Base-by-base conservation (phyloP, 2,329 filamentous ascomycete genomes). In the Onygenales sp. region DNA sequence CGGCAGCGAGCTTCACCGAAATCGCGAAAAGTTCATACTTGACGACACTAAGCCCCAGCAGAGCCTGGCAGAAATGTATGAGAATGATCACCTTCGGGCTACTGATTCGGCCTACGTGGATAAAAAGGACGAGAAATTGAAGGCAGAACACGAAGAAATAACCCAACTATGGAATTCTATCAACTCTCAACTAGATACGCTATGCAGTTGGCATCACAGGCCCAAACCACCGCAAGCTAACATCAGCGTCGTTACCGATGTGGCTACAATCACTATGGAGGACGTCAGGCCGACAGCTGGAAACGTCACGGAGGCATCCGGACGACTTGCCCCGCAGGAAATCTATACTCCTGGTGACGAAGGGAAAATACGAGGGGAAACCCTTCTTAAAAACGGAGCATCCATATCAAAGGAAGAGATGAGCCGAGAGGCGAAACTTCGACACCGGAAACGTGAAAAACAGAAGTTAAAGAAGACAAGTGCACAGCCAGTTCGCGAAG, bases 121-220 rank as follows among this genome's bases (percentile, higher is more conserved):
- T 68, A 82, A 85, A 60, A 82, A 86, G 36, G 87, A 94, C 63
- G 88, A 93, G 70, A 92, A 91, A 70, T 73, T 89, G 27, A 82
- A 82, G 59, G 86, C 85, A 57, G 88, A 94, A 63, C 89, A 96
- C 70, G 79, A 81, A 54, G 90, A 95, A 66, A 86, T 97, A 52
- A 83, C 86, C 62, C 77, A 77, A 33, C 75, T 96, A 63, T 98
- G 93, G 90, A 86, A 83, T 61, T 85, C 87, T 37, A 78, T 96
- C 51, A 84, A 81, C 63, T 81, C 80, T 45, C 87, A 88, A 57
- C 83, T 98, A 52, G 93, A 98, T 70, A 83, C 88, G 31, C 82
- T 98, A 58, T 91, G 85, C 70, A 95, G 87, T 67, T 95, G 89
- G 85, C 87, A 96, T 73, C 96, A 95, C 80, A 91, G 88, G 70